phyloP scores from a whole-genome alignment of 1,284 basidiomycete genomes.

The Ceratobasidium sp. region DNA sequence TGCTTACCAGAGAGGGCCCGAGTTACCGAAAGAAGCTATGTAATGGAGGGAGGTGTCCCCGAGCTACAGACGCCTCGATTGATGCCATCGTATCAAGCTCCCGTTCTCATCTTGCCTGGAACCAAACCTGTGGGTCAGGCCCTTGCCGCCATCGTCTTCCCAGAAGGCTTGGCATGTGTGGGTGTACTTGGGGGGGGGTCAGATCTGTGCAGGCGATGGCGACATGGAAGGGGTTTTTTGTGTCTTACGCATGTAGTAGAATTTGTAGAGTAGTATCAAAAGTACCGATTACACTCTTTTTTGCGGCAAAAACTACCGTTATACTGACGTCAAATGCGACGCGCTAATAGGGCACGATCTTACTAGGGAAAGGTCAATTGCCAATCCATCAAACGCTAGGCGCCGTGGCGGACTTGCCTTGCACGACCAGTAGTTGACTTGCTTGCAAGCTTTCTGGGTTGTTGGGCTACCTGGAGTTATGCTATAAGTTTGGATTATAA shows the following conservation, averaged over 20 bases:
- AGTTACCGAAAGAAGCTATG: neutral
- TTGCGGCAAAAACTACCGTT: neutral
- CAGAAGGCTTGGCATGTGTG: neutral
- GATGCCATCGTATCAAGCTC: too few species aligned
- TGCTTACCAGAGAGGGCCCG: neutral
- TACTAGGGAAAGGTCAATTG: neutral
- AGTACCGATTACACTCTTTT: neutral
- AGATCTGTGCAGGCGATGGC: neutral
- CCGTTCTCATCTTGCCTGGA: too few species aligned
- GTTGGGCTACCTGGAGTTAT: neutral
- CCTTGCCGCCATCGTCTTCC: neutral
- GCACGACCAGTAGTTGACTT: neutral
- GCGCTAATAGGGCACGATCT: neutral
- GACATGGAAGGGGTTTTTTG: neutral
- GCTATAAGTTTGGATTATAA: neutral
- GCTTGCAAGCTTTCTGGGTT: neutral
- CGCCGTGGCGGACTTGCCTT: neutral
- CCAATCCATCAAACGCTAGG: slow-evolving; percentile 13
- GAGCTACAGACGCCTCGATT: neutral
- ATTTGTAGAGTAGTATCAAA: neutral
- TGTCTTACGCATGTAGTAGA: neutral
- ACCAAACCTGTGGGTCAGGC: neutral
- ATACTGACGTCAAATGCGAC: neutral
- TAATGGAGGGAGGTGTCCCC: neutral
- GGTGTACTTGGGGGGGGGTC: neutral